Conservation (phyloP, 2,329 filamentous ascomycete species). For the Aspergillus thermomutatus region DNA sequence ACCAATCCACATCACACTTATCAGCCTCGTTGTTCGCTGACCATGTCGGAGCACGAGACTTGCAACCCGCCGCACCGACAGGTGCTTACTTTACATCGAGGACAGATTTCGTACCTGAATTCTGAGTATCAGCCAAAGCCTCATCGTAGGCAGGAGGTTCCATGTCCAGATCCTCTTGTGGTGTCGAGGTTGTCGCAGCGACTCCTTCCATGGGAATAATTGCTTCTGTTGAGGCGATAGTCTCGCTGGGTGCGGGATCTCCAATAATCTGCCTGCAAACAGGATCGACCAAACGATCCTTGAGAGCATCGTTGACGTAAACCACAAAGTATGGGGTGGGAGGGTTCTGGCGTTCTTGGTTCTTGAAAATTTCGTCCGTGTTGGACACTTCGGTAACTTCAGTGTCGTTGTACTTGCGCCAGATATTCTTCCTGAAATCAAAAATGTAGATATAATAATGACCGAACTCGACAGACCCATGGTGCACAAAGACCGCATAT, state of each 20-base stretch:
- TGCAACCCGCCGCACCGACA: slow-evolving; percentile 5
- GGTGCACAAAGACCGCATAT: slow-evolving; percentile 91
- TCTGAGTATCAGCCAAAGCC: slow-evolving; percentile 14
- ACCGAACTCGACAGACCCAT: slow-evolving; percentile 64
- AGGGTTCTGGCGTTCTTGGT: slow-evolving; percentile 57
- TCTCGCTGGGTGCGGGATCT: slow-evolving; percentile 3
- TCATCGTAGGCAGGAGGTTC: slow-evolving; percentile 30
- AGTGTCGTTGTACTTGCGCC: slow-evolving; percentile 94
- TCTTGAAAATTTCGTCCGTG: slow-evolving; percentile 64
- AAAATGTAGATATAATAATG: slow-evolving; percentile 98
- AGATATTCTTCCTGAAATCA: slow-evolving; percentile 76
- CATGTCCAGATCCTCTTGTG: slow-evolving; percentile 24
- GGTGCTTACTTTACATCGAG: slow-evolving; percentile 5
- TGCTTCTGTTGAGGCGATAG: slow-evolving; percentile 1
- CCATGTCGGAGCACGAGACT: slow-evolving; percentile 9
- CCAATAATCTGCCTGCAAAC: slow-evolving; percentile 48
- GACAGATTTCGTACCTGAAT: slow-evolving; percentile 28
- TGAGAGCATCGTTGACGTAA: slow-evolving; percentile 69
- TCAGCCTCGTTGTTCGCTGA: slow-evolving; percentile 20
- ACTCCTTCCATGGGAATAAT: slow-evolving; percentile 16
- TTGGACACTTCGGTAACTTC: slow-evolving; percentile 67
- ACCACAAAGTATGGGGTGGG: slow-evolving; percentile 82
- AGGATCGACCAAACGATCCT: slow-evolving; percentile 57
- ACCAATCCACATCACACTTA: slow-evolving; percentile 25
- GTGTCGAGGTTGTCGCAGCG: slow-evolving; percentile 6